Percentiles rank a stretch among this genome's conserved stretches.
Evolutionary conservation across 2,329 filamentous ascomycete genomes (phyloP).

Genomic region (Trichoderma sp.): DNA sequence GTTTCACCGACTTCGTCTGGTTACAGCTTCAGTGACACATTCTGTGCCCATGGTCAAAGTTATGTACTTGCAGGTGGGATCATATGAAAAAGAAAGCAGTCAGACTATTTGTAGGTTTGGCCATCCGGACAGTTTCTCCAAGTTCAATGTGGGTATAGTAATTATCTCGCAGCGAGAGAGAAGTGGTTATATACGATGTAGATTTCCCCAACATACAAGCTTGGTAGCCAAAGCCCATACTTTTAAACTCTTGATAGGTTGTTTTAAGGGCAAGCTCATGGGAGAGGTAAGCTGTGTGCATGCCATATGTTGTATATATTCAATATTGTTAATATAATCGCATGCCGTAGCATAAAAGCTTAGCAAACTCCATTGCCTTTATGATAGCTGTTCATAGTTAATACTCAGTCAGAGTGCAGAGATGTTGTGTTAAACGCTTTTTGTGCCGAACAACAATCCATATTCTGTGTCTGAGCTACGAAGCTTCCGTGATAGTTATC

Average conservation of each 20-base stretch:
- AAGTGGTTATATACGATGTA: not conserved
- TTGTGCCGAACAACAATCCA: no score
- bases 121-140: accelerated
- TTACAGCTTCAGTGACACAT: not conserved
- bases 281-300: no score
- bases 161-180: not conserved
- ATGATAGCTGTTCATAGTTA: no score
- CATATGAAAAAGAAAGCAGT: not conserved
- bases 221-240: not conserved
- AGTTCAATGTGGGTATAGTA: not conserved
- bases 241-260: accelerated
- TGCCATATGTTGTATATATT: no score
- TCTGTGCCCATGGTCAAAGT: not conserved
- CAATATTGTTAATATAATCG: no score
- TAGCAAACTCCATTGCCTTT: no score
- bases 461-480: no score
- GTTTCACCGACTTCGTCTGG: not conserved
- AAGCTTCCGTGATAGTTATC: not conserved
- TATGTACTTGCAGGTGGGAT: not conserved
- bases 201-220: not conserved
- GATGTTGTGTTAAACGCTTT: no score
- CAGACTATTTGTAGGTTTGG: not conserved
- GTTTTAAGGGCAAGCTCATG: not conserved
- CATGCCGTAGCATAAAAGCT: no score
- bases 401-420: no score